Conservation (phyloP, 1,139 yeast species). For the Meyerozyma smithsonii region DNA sequence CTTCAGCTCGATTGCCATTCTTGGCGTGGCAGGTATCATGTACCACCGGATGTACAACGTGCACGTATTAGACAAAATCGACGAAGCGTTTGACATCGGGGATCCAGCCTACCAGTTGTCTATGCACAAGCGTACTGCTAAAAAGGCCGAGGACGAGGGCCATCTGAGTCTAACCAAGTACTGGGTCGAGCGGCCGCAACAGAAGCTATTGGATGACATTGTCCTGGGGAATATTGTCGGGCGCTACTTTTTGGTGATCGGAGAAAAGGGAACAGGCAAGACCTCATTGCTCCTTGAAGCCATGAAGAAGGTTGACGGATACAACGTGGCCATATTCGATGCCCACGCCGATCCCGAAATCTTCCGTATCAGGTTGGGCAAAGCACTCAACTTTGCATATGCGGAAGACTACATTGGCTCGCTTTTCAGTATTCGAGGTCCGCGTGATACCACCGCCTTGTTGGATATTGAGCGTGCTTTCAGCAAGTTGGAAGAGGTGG, state of each 20-base stretch:
- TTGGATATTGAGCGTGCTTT: conserved; percentile 82
- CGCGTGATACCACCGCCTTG: conserved; percentile 79
- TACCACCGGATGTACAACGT: conserved; percentile 61
- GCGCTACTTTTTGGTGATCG: conserved; percentile 66
- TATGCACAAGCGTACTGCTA: conserved; percentile 42
- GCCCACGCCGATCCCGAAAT: conserved; percentile 88
- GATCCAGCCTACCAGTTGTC: conserved; percentile 63
- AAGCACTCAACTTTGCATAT: conserved; percentile 67
- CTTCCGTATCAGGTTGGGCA: conserved; percentile 70
- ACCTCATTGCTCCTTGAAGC: conserved; percentile 70
- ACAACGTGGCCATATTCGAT: conserved; percentile 67
- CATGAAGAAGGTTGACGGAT: conserved; percentile 60
- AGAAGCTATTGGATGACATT: conserved; percentile 58
- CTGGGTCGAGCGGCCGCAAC: conserved; percentile 74
- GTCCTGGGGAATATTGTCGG: conserved; percentile 61
- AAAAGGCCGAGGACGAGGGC: conserved; percentile 21
- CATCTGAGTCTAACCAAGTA: conserved; percentile 25
- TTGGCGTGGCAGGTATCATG: conserved; percentile 66
- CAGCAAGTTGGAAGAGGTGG: conserved; percentile 69
- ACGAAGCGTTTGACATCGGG: conserved; percentile 60
- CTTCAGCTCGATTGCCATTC: conserved; percentile 63
- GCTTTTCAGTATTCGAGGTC: conserved; percentile 76
- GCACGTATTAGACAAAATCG: conserved; percentile 64
- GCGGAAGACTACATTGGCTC: conserved; percentile 84
- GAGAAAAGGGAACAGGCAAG: conserved; percentile 87